A percentile compares a stretch with the other conserved stretches of the same genome.
Evolutionary conservation across 192 early-diverging fungal species (phyloP).

Genomic region (Coemansia sp.): DNA sequence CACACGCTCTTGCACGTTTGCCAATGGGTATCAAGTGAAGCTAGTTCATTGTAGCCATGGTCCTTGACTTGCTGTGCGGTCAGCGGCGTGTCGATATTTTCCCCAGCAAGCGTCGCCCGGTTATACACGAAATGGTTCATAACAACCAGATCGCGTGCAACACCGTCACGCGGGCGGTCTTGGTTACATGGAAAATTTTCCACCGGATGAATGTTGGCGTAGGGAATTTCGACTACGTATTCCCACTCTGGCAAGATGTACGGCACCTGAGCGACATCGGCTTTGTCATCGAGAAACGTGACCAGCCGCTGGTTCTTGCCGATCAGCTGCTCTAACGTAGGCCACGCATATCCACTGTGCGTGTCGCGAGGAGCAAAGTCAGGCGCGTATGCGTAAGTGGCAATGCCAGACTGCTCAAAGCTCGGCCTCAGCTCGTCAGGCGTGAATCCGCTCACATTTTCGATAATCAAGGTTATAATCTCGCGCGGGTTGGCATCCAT

Average conservation of each 20-base stretch:
- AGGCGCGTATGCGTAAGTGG: constrained; percentile 38
- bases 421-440: constrained; percentile 50
- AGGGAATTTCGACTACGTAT: constrained; percentile 41
- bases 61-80: constrained; percentile 11
- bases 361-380: constrained; percentile 1
- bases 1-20: constrained; percentile 23
- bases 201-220: constrained; percentile 32
- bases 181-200: constrained; percentile 36
- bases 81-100: constrained; percentile 34
- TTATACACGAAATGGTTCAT: constrained; percentile 52
- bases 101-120: constrained; percentile 12
- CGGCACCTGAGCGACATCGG: constrained; percentile 53
- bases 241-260: constrained; percentile 50
- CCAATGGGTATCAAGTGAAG: constrained; percentile 23
- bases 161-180: constrained; percentile 30
- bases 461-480: constrained; percentile 72
- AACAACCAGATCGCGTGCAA: constrained; percentile 33
- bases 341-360: constrained; percentile 55
- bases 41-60: constrained; percentile 27
- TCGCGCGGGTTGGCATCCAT: constrained; percentile 67
- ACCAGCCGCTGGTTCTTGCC: constrained; percentile 59
- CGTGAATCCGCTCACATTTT: constrained; percentile 56
- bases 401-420: constrained; percentile 53
- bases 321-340: constrained; percentile 64
- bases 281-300: constrained; percentile 61